Evolutionary conservation across 768 basidiomycete genomes (phyloP), one percentile per base, ranked within the genome.

Genomic region (Mycena amicta): DNA sequence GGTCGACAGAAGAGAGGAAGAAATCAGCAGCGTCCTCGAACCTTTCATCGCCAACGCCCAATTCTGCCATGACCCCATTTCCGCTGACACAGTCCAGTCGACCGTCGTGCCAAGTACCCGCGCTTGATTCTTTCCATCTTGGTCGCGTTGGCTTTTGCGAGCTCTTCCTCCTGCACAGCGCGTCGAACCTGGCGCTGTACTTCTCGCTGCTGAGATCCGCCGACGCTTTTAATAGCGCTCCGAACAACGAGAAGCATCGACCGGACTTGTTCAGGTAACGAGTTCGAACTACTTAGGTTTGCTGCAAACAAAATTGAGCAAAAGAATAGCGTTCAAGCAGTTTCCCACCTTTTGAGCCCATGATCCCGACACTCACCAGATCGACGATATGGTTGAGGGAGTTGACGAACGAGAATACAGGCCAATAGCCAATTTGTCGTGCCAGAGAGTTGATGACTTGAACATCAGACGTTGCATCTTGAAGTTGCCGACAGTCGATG

Each of bases 331-430:
- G 20, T n/a, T 15, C 8, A 45, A 45, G 8, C 43, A 45, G 22
- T 8, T 5, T 8, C 22, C 8, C 13, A 23, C 43, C 43, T 76
- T 98, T 98, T 68, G 97, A 93, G 2, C 97, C 97, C 64, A 97
- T 97, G n/a, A 98, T 68, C 1, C 95, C 95, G 41, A 95, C 83
- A 57, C 88, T 89, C 1, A 93, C 94, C n/a, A 98, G 80, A 69
- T 98, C 96, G 60, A 98, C 84, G 56, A 98, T 74, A 61, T 84
- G 89, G 66, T 83, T 90, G 68, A 93, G 73, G 0, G 90, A 93
- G 66, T 88, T 87, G 50, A 93, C 75, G 74, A 94, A 90, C 4
- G 88, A 88, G 73, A 97, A 95, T 5, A 93, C 81, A 4, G 95
- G 95, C 80, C 87, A 89, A 68, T 93, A 93, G 31, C 96, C 95